Conservation (phyloP, 164 flowering plant species). For the Chimonanthus salicifolius region DNA sequence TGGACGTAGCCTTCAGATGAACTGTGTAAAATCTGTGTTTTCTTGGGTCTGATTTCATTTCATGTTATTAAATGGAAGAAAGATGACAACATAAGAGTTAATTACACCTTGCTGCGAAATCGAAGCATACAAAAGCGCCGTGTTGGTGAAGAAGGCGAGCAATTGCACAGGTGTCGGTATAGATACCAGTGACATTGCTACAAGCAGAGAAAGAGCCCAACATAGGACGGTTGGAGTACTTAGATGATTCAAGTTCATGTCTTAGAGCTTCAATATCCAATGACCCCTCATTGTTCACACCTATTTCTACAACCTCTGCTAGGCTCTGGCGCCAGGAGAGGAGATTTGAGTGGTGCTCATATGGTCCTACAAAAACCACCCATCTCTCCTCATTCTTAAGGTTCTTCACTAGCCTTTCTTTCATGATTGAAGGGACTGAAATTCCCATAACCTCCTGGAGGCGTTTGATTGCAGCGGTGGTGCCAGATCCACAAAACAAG, state of each 20-base stretch:
- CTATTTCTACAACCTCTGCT: conserved; percentile 32
- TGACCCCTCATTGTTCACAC: conserved; percentile 35
- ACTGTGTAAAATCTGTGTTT: too few species aligned
- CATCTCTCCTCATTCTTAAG: conserved; percentile 18
- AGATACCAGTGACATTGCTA: conserved; percentile 70
- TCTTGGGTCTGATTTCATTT: too few species aligned
- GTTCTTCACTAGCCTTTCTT: conserved; percentile 1
- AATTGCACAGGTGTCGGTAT: conserved; percentile 43
- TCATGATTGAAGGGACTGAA: conserved; percentile 19
- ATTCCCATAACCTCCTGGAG: conserved; percentile 28
- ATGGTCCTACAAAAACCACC: conserved; percentile 36
- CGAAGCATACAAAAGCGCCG: conserved; percentile 78
- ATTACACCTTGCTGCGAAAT: conserved; percentile 31
- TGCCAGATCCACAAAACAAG: conserved; percentile 24
- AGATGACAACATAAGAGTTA: too few species aligned
- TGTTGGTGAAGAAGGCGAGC: conserved; percentile 57
- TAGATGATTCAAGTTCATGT: conserved; percentile 25
- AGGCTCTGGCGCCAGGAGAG: conserved; percentile 28
- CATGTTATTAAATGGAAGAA: too few species aligned
- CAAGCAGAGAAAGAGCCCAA: conserved; percentile 83
- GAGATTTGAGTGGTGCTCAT: conserved; percentile 41
- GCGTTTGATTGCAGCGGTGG: conserved; percentile 25
- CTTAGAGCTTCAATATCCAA: conserved; percentile 44
- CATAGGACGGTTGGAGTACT: conserved; percentile 37
- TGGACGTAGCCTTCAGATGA: too few species aligned